Base-by-base conservation (phyloP, 139 green algal genomes). In the Coelastrella sp. region DNA sequence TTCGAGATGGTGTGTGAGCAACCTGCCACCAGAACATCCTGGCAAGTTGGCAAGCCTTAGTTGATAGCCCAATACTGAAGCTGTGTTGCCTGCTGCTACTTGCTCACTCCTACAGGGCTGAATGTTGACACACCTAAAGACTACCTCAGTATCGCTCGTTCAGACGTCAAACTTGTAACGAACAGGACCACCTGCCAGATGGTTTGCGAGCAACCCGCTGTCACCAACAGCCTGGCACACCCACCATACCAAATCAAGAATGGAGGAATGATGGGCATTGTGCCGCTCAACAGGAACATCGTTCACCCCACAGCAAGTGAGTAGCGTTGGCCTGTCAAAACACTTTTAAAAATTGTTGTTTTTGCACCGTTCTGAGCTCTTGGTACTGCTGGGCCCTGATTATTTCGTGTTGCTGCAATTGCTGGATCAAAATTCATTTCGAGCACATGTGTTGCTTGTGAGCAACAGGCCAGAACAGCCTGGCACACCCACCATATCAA, bases 191-290 rank as follows among this genome's bases (percentile, higher is more conserved):
- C 19, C 58, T 90, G 85, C 14, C 85, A 90, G 73, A 90, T 90
- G 85, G 3, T 47, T 0, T 90, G 85, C 16, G 59, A 74, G 22
- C 57, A 56, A 73, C 73, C 23, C n/a, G 22, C 71, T 16, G 7
- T 56, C 3, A 76, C 14, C 47, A 85, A 86, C 75, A 93, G 10
- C 13, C 65, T 92, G 65, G 92, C 94, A 14, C 32, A 88, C 76
- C 93, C 93, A 22, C 93, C 93, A 7, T 95, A 94, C 80, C 64
- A 3, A 4, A 92, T 95, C 58, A 60, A 90, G 56, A 89, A 89
- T 32, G 22, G 81, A 7, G 68, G 68, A 32, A 32, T 22, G 68
- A 10, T n/a, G 57, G 78, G 57, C 23, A 23, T 5, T 10, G 11
- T 68, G 23, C 74, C 23, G 6, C 47, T 65, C 54, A 47, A 22